phyloP scores from a whole-genome alignment of 352 stramenopile genomes.

The Sclerospora graminicola region DNA sequence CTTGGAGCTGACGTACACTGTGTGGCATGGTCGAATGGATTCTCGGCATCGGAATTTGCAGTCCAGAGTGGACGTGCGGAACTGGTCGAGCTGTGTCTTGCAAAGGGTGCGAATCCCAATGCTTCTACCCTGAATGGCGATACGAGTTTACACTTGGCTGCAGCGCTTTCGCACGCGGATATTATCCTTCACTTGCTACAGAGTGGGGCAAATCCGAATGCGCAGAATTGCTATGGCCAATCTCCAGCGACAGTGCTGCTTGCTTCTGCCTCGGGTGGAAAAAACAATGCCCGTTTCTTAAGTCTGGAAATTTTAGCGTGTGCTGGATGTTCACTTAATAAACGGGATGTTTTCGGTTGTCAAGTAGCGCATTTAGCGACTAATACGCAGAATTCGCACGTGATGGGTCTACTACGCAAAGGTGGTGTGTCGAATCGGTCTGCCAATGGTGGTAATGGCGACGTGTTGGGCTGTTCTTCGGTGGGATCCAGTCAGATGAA shows the following conservation, averaged over 20 bases:
- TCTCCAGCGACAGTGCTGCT: conserved; percentile 48
- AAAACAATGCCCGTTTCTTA: conserved; percentile 19
- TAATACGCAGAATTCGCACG: conserved; percentile 25
- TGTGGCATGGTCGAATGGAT: conserved; percentile 70
- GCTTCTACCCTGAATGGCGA: conserved; percentile 44
- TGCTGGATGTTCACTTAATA: conserved; percentile 36
- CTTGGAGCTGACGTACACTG: conserved; percentile 54
- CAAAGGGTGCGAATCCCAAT: conserved; percentile 59
- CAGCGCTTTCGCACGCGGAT: conserved; percentile 24
- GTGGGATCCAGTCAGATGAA: conserved; percentile 40
- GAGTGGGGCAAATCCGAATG: conserved; percentile 42
- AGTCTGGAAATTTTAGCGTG: conserved; percentile 46
- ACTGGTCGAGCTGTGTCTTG: conserved; percentile 60
- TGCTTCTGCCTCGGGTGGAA: conserved; percentile 9
- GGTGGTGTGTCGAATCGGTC: conserved; percentile 13
- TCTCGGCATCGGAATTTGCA: conserved; percentile 53
- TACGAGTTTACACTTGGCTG: conserved; percentile 66
- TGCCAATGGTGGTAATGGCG: conserved; percentile 19
- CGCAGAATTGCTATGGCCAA: conserved; percentile 62
- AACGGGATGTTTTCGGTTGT: conserved; percentile 53
- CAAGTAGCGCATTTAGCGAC: conserved; percentile 44
- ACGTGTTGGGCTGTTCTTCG: conserved; percentile 59
- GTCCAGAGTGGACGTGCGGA: conserved; percentile 28
- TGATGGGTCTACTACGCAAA: conserved; percentile 26
- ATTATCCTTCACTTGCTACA: conserved; percentile 51